Conservation (phyloP, 768 basidiomycete species). For the Termitomyces sp. region DNA sequence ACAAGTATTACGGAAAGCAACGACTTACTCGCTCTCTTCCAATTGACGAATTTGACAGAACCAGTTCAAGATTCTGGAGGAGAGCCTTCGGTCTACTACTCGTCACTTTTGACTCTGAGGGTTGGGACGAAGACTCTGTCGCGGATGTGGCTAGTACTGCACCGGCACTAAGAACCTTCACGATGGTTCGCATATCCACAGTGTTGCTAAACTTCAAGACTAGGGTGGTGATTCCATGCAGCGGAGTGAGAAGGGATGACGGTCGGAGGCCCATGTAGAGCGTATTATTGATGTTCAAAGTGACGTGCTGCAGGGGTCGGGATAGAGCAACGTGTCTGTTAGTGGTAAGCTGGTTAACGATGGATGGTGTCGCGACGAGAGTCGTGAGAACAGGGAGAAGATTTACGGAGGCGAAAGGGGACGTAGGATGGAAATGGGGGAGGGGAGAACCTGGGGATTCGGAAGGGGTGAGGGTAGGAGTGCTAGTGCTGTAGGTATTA, state of each 20-base stretch:
- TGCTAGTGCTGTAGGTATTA: conserved; percentile 2
- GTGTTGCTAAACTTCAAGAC: conserved; percentile 28
- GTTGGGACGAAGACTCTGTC: neutral
- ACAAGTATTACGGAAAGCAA: neutral
- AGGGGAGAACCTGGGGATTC: conserved; percentile 8
- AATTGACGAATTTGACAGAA: conserved; percentile 19
- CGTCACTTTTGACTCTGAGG: conserved; percentile 18
- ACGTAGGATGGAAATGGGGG: conserved; percentile 8
- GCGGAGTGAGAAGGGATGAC: conserved; percentile 27
- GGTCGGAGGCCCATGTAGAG: conserved; percentile 42
- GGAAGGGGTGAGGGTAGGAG: conserved; percentile 6
- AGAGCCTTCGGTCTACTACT: conserved; percentile 12
- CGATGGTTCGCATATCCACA: conserved; percentile 39
- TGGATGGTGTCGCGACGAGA: conserved; percentile 30
- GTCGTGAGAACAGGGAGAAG: conserved; percentile 34
- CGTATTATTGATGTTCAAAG: conserved; percentile 35
- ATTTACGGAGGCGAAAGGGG: conserved; percentile 23
- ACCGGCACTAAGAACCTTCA: conserved; percentile 38
- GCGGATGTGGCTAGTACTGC: conserved; percentile 19
- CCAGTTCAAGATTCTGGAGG: conserved; percentile 23
- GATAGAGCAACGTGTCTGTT: neutral
- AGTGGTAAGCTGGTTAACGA: conserved; percentile 22
- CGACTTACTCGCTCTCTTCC: conserved; percentile 29
- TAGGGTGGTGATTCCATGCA: conserved; percentile 27
- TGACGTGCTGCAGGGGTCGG: conserved; percentile 27